Percentiles rank a stretch among this genome's conserved stretches.
These are phyloP conservation scores for Grosmannia clavigera DNA, from an alignment of 2,329 filamentous ascomycete genomes.

Conservation along the genomic window DNA sequence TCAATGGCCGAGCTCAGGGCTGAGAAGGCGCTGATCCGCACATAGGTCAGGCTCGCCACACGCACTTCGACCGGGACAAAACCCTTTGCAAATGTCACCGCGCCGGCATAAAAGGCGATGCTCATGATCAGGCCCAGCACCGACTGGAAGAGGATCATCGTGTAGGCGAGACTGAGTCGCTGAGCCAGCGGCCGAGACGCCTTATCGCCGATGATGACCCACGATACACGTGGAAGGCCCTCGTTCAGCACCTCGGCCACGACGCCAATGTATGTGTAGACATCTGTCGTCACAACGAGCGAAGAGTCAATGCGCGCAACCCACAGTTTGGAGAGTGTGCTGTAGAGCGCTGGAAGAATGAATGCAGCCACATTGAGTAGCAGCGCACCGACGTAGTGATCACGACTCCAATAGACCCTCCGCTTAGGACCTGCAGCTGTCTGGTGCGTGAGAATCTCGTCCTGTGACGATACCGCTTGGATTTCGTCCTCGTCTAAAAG, in stretches of 20 bases:
- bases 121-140: constrained; percentile 47
- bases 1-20: constrained; percentile 51
- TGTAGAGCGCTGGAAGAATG: constrained; percentile 53
- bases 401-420: constrained; percentile 6
- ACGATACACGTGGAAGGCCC: constrained; percentile 55
- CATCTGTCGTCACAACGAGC: constrained; percentile 50
- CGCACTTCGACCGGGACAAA: constrained; percentile 53
- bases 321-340: constrained; percentile 58
- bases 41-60: constrained; percentile 45
- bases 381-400: constrained; percentile 41
- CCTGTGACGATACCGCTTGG: not conserved
- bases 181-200: constrained; percentile 35
- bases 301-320: constrained; percentile 53
- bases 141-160: constrained; percentile 48
- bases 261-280: constrained; percentile 57
- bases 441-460: not conserved
- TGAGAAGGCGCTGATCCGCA: constrained; percentile 51
- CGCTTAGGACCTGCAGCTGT: not conserved
- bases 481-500: not conserved
- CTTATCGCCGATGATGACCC: constrained; percentile 56
- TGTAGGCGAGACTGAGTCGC: constrained; percentile 48
- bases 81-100: constrained; percentile 39
- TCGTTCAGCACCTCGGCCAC: constrained; percentile 61
- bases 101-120: constrained; percentile 41
- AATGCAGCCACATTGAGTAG: constrained; percentile 52